A percentile compares a stretch with the other conserved stretches of the same genome.
Evolutionary conservation across 2,329 filamentous ascomycete species (phyloP).

Genomic region (Cordyceps militaris): DNA sequence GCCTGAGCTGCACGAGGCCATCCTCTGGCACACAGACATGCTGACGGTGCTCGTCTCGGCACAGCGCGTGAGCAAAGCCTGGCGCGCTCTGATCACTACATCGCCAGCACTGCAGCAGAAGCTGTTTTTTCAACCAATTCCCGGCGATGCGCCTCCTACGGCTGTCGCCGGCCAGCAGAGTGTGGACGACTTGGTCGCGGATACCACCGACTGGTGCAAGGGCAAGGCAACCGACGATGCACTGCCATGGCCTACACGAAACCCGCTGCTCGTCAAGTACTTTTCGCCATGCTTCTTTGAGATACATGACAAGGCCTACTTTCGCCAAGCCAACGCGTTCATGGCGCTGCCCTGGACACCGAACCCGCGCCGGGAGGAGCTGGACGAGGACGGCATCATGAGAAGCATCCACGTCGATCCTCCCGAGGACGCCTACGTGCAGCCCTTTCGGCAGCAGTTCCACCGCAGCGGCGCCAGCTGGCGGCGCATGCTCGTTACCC

Average conservation of each 20-base stretch:
- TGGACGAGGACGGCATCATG: not conserved
- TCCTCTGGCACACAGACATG: slow-evolving; percentile 22
- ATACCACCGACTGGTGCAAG: too few relatives aligned
- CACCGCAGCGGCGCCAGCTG: slow-evolving; percentile 17
- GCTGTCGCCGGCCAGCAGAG: not conserved
- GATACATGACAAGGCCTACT: not conserved
- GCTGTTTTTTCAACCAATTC: not conserved
- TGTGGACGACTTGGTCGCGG: too few relatives aligned
- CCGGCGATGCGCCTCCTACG: not conserved
- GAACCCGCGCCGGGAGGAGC: not conserved
- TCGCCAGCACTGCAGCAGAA: not conserved
- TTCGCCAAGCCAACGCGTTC: not conserved
- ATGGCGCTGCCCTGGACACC: not conserved
- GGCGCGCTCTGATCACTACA: slow-evolving; percentile 16
- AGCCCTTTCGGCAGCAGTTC: slow-evolving; percentile 2
- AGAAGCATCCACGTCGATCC: not conserved
- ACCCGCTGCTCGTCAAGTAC: not conserved
- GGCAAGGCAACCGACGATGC: too few relatives aligned
- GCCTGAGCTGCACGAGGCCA: slow-evolving; percentile 23
- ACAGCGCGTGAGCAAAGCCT: slow-evolving; percentile 19
- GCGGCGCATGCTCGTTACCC: slow-evolving; percentile 20
- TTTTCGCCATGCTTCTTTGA: not conserved
- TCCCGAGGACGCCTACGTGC: not conserved
- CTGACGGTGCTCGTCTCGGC: slow-evolving; percentile 21
- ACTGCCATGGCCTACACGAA: slow-evolving; percentile 15